Conservation (phyloP, 208 protist species). For the Leishmania major region DNA sequence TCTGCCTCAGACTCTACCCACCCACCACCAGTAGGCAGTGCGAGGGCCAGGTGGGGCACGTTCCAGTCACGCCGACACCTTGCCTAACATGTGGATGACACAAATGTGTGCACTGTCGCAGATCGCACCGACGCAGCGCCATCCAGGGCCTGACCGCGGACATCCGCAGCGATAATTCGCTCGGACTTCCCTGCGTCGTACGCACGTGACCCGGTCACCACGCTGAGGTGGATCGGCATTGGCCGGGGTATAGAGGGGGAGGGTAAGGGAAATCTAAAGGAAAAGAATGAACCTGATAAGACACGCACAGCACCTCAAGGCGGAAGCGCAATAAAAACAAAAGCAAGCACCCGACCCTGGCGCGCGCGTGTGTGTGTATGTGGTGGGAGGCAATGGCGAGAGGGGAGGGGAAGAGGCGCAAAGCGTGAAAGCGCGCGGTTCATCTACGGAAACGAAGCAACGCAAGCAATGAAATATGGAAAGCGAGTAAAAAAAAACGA, state of each 20-base stretch:
- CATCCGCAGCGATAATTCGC: not conserved
- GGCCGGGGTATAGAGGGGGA: not conserved
- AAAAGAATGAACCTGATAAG: not conserved
- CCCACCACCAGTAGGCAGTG: not conserved
- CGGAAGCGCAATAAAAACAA: not conserved
- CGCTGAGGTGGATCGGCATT: not conserved
- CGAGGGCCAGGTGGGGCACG: not conserved
- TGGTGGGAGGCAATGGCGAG: not conserved
- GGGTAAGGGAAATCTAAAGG: not conserved
- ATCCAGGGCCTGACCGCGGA: not conserved
- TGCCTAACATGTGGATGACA: not conserved
- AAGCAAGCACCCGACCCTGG: too few species aligned
- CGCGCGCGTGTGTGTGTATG: not conserved
- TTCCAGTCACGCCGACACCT: not conserved
- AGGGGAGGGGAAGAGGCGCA: constrained; percentile 1
- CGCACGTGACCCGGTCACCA: too few species aligned
- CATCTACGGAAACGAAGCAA: constrained; percentile 2
- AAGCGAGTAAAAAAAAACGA: too few species aligned
- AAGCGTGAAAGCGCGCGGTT: not conserved
- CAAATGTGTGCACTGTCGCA: not conserved
- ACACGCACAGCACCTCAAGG: not conserved
- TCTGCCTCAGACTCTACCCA: not conserved
- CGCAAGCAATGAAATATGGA: not conserved
- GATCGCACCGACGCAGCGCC: not conserved
- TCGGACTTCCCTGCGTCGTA: not conserved